Base-by-base conservation (phyloP, 805 yeast species). In the Diddensiella santjacobensis region DNA sequence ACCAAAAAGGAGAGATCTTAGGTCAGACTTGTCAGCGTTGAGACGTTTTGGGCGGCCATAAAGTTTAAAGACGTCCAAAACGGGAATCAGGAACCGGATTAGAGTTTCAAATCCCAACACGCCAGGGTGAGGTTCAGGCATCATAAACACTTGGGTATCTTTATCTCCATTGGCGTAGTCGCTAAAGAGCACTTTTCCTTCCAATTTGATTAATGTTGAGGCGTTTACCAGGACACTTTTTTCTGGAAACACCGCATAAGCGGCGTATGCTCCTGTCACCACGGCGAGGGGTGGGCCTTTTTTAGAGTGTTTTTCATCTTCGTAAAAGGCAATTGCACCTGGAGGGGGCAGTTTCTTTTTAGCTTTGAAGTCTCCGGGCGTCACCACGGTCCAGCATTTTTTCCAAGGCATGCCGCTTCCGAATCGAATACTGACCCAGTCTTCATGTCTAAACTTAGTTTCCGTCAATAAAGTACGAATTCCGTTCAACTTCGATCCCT, bases 391-490 rank as follows among this genome's bases (percentile, higher is more conserved):
- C 71, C 79, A 93, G 62, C 96, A 91, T 50, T 95, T 77, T 62
- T 83, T 86, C 97, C 97, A 93, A 1, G 97, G 96, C 95, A 88
- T 87, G 20, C 99, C 99, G 6, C 93, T 79, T 17, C 99, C 98
- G 66, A 91, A 93, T 55, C 98, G 75, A 15, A 93, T 95, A 63
- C 89, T 78, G 38, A 85, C 89, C 97, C 96, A 91, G 60, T 90
- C 96, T 65, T 87, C 96, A 61, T 88, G 93, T 50, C 79, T 80
- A 63, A 81, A 86, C 60, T 91, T 83, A 17, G 93, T 83, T 55
- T 86, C 96, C 0, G 95, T 84, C 49, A 93, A 72, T 40, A 93
- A 74, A 13, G 91, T 84, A 51, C 86, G 78, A 53, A 93, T 89
- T 61, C 95, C 98, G 46, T 91, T 83, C 51, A 93, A 70, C 51